phyloP scores from a whole-genome alignment of 306 rosid species.

The Canavalia ensiformis region DNA sequence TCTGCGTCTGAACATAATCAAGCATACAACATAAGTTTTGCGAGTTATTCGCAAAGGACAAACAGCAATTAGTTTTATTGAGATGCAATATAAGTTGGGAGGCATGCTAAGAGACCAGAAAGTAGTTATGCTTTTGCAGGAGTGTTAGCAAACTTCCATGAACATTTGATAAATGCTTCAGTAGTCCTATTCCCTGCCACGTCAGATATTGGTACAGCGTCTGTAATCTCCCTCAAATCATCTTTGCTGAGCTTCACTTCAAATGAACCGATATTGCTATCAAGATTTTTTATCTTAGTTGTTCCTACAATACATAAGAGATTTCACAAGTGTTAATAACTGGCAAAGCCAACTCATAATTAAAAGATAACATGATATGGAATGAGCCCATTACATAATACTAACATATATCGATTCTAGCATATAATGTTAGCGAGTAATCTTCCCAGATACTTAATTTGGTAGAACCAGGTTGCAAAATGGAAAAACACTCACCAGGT shows the following conservation, averaged over 20 bases:
- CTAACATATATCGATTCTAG: too few species aligned
- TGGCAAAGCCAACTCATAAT: neutral
- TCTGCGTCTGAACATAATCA: neutral
- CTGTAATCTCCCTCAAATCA: conserved; percentile 63
- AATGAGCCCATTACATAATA: neutral
- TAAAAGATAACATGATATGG: neutral
- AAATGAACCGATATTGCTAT: conserved; percentile 57
- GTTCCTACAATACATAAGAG: conserved; percentile 59
- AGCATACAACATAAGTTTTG: conserved; percentile 13
- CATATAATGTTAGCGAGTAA: neutral
- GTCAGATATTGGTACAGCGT: conserved; percentile 52
- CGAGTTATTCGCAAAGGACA: neutral
- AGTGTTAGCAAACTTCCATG: conserved; percentile 76
- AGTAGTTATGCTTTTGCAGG: conserved; percentile 44
- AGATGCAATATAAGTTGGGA: conserved; percentile 6
- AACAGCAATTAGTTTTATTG: neutral
- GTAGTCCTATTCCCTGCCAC: conserved; percentile 58
- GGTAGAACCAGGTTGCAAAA: neutral
- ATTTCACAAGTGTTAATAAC: conserved; percentile 22
- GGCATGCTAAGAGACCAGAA: neutral
- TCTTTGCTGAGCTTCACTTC: conserved; percentile 61
- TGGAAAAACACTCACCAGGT: conserved; percentile 63
- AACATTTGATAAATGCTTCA: conserved; percentile 48
- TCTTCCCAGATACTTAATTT: neutral
- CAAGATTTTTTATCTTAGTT: conserved; percentile 70